These are phyloP conservation scores for Arabidopsis thaliana DNA, from an alignment of 345 rosid species.

Conservation along the genomic window TAIR10.1 NC_003070.9:16134501-16135000, in stretches of 20 bases:
- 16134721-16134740: neutral
- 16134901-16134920: neutral
- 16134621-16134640: neutral
- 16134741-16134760: neutral
- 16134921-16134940: neutral
- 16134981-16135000: neutral
- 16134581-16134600: neutral
- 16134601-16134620: neutral
- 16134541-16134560: neutral
- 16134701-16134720: neutral
- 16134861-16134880: neutral
- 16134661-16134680: neutral
- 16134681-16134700: neutral
- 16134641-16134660: neutral
- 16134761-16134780: neutral
- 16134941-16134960: neutral
- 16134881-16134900: neutral
- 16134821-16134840: constrained; percentile 26
- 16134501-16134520: neutral
- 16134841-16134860: constrained; percentile 70
- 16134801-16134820: neutral
- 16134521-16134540: neutral
- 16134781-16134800: neutral
- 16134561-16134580: neutral
- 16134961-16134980: neutral